These are phyloP conservation scores for Chalciporus sp. DNA, from an alignment of 1,284 basidiomycete genomes.

Conservation along the genomic window DNA sequence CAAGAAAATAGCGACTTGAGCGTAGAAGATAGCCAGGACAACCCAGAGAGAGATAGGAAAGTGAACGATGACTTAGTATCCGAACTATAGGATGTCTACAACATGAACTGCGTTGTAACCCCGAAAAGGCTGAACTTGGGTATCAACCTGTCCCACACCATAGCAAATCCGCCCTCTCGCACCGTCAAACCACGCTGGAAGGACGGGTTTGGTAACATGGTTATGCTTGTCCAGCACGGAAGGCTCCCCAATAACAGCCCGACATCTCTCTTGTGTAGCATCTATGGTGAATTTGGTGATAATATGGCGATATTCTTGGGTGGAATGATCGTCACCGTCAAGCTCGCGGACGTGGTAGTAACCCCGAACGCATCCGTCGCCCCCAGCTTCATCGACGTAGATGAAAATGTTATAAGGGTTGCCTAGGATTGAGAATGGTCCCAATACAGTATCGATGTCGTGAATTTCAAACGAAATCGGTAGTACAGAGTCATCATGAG, in stretches of 20 bases:
- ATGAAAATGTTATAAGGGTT: background rate
- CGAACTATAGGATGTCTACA: background rate
- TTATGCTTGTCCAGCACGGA: background rate
- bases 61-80: no score
- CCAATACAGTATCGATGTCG: background rate
- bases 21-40: no score
- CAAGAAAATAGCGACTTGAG: no score
- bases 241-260: background rate
- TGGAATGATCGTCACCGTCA: background rate
- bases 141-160: background rate
- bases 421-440: background rate
- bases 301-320: background rate
- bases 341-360: background rate
- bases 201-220: background rate
- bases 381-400: background rate
- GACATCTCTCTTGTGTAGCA: background rate
- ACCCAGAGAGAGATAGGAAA: no score
- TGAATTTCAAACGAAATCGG: background rate
- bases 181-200: background rate
- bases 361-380: background rate
- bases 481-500: background rate
- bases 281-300: background rate
- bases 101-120: background rate
- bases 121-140: background rate
- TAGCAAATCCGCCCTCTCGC: background rate